A percentile compares a stretch with the other conserved stretches of the same genome.
phyloP scores from a whole-genome alignment of 2,329 filamentous ascomycete genomes.

The Dothiorella sarmentorum region DNA sequence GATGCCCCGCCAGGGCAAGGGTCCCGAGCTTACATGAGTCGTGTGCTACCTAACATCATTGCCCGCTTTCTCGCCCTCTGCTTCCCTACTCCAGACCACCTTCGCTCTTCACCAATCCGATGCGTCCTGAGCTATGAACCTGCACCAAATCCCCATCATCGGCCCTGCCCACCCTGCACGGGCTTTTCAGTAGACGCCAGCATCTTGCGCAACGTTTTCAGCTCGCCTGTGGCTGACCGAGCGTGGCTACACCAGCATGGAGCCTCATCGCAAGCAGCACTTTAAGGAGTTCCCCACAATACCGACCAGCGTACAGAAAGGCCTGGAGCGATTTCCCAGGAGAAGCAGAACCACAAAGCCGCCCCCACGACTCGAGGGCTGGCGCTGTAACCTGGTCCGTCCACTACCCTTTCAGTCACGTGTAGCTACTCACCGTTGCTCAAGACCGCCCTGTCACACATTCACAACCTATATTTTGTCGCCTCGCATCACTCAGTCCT shows the following conservation, averaged over 20 bases:
- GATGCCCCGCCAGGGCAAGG: slow-evolving; percentile 3
- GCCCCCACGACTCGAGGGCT: slow-evolving; percentile 29
- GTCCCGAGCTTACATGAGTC: slow-evolving; percentile 5
- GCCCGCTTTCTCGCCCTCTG: not conserved
- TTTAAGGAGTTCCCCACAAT: slow-evolving; percentile 20
- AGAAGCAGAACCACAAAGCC: not conserved
- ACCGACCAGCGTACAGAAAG: slow-evolving; percentile 26
- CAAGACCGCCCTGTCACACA: slow-evolving; percentile 45
- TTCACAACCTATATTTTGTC: slow-evolving; percentile 49
- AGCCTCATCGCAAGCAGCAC: not conserved
- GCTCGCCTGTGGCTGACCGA: not conserved
- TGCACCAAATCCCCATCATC: not conserved
- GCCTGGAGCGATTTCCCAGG: slow-evolving; percentile 26
- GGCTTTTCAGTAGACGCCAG: not conserved
- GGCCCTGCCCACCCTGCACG: not conserved
- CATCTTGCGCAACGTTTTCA: no score
- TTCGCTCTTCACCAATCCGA: not conserved
- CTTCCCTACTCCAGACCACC: no score
- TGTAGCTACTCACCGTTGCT: not conserved
- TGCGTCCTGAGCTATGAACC: not conserved
- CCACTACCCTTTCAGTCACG: not conserved
- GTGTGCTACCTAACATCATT: not conserved
- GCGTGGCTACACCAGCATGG: not conserved
- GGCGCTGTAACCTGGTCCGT: slow-evolving; percentile 41
- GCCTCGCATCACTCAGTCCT: slow-evolving; percentile 40